These are phyloP conservation scores for Candida nanaspora DNA, from an alignment of 805 yeast genomes.

Conservation along the genomic window DNA sequence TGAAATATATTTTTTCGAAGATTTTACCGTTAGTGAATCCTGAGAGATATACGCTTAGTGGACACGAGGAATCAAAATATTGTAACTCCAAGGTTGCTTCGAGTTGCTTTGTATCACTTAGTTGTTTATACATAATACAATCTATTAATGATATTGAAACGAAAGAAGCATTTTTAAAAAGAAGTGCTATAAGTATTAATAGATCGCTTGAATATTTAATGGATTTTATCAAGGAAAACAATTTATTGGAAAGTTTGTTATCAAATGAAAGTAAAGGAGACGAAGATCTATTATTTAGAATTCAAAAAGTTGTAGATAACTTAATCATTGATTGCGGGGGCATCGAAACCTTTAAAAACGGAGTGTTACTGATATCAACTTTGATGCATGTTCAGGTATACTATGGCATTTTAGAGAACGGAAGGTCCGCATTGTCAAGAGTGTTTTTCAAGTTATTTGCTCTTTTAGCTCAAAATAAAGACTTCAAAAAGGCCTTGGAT, in stretches of 20 bases:
- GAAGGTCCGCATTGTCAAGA: constrained; percentile 31
- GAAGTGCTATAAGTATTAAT: constrained; percentile 40
- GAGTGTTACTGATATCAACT: constrained; percentile 25
- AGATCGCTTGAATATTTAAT: constrained; percentile 39
- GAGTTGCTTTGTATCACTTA: constrained; percentile 42
- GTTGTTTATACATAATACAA: constrained; percentile 35
- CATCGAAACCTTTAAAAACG: constrained; percentile 5
- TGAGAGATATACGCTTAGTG: constrained; percentile 43
- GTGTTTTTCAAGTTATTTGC: constrained; percentile 32
- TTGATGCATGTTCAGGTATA: constrained; percentile 33
- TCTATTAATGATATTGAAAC: constrained; percentile 30
- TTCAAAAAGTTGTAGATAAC: constrained; percentile 3
- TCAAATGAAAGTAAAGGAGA: constrained; percentile 4
- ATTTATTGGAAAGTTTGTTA: constrained; percentile 7
- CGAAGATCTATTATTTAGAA: constrained; percentile 2
- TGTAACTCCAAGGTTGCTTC: constrained; percentile 43
- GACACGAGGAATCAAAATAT: constrained; percentile 37
- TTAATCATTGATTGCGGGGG: background rate
- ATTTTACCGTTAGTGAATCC: constrained; percentile 31
- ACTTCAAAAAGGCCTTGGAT: constrained; percentile 21
- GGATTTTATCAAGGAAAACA: constrained; percentile 24
- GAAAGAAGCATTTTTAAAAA: constrained; percentile 32
- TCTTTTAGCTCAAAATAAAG: constrained; percentile 26
- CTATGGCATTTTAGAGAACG: constrained; percentile 33
- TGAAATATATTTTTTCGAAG: constrained; percentile 30